Conservation (phyloP, 2,329 filamentous ascomycete genomes). For the Clarireedia homoeocarpa region DNA sequence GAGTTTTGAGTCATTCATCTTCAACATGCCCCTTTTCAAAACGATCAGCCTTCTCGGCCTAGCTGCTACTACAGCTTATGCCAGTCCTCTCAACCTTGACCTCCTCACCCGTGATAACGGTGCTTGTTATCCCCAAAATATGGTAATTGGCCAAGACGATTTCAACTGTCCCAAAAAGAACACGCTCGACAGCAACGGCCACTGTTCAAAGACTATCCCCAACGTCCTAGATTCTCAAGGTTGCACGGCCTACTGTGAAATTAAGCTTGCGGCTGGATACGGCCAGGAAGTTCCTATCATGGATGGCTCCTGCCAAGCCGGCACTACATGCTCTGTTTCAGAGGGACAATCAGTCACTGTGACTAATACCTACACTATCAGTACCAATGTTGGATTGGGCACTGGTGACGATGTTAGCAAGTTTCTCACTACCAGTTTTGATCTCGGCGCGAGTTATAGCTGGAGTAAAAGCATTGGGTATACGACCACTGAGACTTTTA, state of each 20-base stretch:
- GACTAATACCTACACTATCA: background rate
- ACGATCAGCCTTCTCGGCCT: no score
- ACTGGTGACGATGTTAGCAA: background rate
- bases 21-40: no score
- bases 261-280: background rate
- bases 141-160: background rate
- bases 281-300: background rate
- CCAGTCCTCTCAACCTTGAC: no score
- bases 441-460: background rate
- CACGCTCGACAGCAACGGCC: background rate
- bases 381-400: background rate
- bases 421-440: background rate
- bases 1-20: no score
- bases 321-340: background rate
- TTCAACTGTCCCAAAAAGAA: background rate
- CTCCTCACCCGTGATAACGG: no score
- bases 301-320: background rate
- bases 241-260: conserved; percentile 1
- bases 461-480: background rate
- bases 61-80: no score
- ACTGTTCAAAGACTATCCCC: background rate
- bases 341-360: background rate
- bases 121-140: background rate
- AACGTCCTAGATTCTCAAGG: background rate
- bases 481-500: background rate